Conservation (phyloP, 2,329 filamentous ascomycete genomes). For the Fusarium goolgardi region DNA sequence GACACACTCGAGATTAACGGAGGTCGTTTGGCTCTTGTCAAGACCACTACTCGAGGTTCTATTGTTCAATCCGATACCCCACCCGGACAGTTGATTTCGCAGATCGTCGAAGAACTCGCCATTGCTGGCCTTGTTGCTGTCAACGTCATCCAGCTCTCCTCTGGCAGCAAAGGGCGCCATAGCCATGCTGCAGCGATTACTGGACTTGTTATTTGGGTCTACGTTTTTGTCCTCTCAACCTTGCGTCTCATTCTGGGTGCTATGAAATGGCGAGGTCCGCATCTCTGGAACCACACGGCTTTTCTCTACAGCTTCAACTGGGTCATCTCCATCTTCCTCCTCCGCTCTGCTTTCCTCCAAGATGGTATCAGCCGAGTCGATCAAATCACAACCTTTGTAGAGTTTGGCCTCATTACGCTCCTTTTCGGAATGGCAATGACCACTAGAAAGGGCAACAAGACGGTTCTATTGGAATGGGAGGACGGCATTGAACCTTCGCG, state of each 20-base stretch:
- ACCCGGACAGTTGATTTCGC: constrained; percentile 74
- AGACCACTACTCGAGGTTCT: constrained; percentile 71
- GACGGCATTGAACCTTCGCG: constrained; percentile 86
- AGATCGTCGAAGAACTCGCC: constrained; percentile 79
- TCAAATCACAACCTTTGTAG: constrained; percentile 73
- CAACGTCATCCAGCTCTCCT: constrained; percentile 73
- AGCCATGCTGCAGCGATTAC: constrained; percentile 71
- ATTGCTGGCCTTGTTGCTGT: constrained; percentile 77
- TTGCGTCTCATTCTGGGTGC: constrained; percentile 76
- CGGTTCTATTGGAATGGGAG: constrained; percentile 88
- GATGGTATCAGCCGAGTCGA: constrained; percentile 70
- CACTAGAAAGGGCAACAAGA: constrained; percentile 91
- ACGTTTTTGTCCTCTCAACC: constrained; percentile 78
- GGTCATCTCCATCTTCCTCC: constrained; percentile 78
- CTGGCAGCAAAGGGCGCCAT: constrained; percentile 67
- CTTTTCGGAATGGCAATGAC: constrained; percentile 81
- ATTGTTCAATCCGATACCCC: constrained; percentile 81
- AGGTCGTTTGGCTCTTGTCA: constrained; percentile 67
- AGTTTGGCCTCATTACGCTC: constrained; percentile 80
- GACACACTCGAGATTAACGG: constrained; percentile 67
- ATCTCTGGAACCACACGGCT: constrained; percentile 93
- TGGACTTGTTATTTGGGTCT: constrained; percentile 81
- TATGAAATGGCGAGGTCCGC: constrained; percentile 74
- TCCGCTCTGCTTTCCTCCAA: constrained; percentile 87
- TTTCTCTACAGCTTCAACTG: constrained; percentile 85